Percentiles rank a stretch among this genome's conserved stretches.
Evolutionary conservation across 1,284 basidiomycete genomes (phyloP).

Genomic region (Marasmius sp.): DNA sequence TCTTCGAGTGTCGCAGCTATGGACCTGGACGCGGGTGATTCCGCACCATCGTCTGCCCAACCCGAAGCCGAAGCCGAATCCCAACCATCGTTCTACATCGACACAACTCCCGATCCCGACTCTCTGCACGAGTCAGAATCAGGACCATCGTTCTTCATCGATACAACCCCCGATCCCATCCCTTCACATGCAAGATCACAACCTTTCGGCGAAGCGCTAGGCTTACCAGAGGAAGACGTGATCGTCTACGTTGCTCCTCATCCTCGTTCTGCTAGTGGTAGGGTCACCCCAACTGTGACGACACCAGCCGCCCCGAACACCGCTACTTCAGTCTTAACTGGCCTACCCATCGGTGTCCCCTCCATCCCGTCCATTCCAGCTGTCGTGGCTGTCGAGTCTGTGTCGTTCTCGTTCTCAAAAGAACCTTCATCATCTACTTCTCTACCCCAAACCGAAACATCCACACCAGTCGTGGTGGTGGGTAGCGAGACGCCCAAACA

Average conservation of each 20-base stretch:
- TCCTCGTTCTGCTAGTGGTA: conserved; percentile 32
- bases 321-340: conserved; percentile 30
- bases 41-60: not conserved
- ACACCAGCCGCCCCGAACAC: conserved; percentile 5
- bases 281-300: conserved; percentile 20
- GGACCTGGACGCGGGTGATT: not conserved
- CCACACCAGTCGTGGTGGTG: too few species aligned
- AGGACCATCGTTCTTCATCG: conserved; percentile 35
- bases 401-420: conserved; percentile 23
- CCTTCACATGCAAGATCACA: not conserved
- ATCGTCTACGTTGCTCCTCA: conserved; percentile 66
- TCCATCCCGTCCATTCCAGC: not conserved
- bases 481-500: too few species aligned
- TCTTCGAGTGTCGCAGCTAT: conserved; percentile 3
- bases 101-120: conserved; percentile 15
- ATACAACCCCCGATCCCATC: conserved; percentile 35
- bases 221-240: conserved; percentile 45
- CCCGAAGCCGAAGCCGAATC: too few species aligned
- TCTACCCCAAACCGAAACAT: not conserved
- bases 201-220: not conserved
- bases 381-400: conserved; percentile 15
- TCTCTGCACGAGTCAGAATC: conserved; percentile 5
- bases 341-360: conserved; percentile 13
- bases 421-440: not conserved
- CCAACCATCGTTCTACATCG: conserved; percentile 22